These are phyloP conservation scores for Eucalyptus caleyi DNA, from an alignment of 345 rosid species.

Conservation along the genomic window DNA sequence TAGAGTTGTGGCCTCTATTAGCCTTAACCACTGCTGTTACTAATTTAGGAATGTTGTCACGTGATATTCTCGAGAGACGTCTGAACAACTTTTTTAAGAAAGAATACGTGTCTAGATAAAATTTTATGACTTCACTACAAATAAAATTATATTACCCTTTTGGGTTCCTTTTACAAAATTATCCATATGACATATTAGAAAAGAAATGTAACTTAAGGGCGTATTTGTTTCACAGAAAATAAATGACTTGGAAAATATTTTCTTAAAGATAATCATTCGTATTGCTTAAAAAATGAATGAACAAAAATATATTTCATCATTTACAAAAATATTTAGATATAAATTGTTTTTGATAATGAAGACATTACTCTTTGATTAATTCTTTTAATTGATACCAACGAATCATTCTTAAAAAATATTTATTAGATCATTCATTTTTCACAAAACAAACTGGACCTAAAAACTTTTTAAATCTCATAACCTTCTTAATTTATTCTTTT, in stretches of 20 bases:
- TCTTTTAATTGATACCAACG: no score
- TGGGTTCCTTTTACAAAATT: not conserved
- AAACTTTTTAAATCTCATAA: not conserved
- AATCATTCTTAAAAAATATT: no score
- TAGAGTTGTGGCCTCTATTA: not conserved
- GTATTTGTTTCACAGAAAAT: no score
- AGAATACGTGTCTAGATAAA: not conserved
- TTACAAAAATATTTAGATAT: no score
- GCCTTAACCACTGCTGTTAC: not conserved
- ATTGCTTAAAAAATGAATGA: no score
- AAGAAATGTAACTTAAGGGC: not conserved
- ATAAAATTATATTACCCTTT: not conserved
- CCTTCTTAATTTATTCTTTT: not conserved
- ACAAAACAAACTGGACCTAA: rapidly evolving
- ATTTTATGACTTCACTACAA: not conserved
- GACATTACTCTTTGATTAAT: no score
- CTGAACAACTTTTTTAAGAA: not conserved
- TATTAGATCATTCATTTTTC: no score
- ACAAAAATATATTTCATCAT: no score
- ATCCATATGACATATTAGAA: not conserved
- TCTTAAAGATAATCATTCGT: no score
- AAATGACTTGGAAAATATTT: no score
- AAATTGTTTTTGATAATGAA: no score
- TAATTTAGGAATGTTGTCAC: not conserved
- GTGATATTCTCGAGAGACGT: not conserved